Conservation (phyloP, 345 rosid species). For the Eutrema yunnanense region DNA sequence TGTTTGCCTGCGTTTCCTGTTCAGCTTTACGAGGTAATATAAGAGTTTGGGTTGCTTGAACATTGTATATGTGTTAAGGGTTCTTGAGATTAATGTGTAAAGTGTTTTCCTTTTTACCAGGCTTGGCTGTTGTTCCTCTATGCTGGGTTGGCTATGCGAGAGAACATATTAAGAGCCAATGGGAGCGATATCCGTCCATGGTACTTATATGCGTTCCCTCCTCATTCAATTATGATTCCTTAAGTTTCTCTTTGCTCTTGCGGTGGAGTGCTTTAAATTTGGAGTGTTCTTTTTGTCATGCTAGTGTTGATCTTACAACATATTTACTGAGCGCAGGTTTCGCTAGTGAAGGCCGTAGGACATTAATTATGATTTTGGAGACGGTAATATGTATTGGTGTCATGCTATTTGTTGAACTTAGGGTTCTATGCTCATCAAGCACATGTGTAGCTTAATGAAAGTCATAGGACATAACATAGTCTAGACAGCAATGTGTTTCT, state of each 20-base stretch:
- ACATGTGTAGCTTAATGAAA: background rate
- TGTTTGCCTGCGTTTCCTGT: slow-evolving; percentile 97
- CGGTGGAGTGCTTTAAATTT: background rate
- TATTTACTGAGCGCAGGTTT: background rate
- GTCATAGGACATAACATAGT: background rate
- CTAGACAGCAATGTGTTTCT: background rate
- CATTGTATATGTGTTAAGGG: background rate
- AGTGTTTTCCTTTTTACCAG: slow-evolving; percentile 23
- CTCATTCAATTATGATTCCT: background rate
- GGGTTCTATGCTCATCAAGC: background rate
- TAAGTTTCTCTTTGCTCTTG: background rate
- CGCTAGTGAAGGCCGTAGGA: background rate
- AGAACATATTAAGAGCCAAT: slow-evolving; percentile 86
- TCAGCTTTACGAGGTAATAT: slow-evolving; percentile 78
- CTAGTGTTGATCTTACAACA: background rate
- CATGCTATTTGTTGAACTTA: background rate
- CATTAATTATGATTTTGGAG: background rate
- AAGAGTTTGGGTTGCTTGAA: background rate
- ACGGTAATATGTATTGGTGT: background rate
- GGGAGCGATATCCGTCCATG: slow-evolving; percentile 99
- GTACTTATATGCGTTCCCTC: slow-evolving; percentile 32
- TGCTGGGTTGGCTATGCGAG: slow-evolving; percentile 92
- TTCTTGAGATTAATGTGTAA: background rate
- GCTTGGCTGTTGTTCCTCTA: slow-evolving; percentile 95
- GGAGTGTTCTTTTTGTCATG: background rate